Evolutionary conservation across 2,329 filamentous ascomycete genomes (phyloP).

Genomic region (Bipolaris oryzae): DNA sequence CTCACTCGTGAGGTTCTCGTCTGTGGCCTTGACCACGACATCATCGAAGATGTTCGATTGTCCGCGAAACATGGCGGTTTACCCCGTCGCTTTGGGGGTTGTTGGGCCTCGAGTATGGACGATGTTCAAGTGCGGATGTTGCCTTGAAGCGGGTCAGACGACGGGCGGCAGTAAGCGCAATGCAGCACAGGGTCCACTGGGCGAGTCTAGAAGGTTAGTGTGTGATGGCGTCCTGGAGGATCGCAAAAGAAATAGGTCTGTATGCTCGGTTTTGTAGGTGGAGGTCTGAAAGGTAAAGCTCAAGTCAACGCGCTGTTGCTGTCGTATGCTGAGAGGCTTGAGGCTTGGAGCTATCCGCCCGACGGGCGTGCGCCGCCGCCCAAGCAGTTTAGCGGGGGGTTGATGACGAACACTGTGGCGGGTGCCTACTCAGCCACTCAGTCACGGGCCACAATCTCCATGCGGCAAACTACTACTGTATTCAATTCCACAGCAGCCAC

Average conservation of each 20-base stretch:
- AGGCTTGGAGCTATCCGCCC: slow-evolving; percentile 30
- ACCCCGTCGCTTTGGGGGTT: slow-evolving; percentile 12
- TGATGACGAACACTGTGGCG: slow-evolving; percentile 28
- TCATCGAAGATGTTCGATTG: slow-evolving; percentile 74
- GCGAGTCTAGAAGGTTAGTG: neutral
- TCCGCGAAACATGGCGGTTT: slow-evolving; percentile 54
- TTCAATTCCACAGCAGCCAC: neutral
- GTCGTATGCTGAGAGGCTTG: slow-evolving; percentile 21
- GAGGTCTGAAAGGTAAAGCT: neutral
- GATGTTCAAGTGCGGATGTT: slow-evolving; percentile 6
- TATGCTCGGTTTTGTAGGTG: neutral
- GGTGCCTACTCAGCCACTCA: slow-evolving; percentile 20
- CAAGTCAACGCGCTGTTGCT: slow-evolving; percentile 15
- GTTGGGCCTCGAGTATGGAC: neutral
- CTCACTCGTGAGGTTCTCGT: slow-evolving; percentile 92
- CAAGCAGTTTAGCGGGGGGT: slow-evolving; percentile 15
- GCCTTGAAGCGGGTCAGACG: slow-evolving; percentile 9
- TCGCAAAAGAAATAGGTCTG: neutral
- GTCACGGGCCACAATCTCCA: neutral
- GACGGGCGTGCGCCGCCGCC: slow-evolving; percentile 7
- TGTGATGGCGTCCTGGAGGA: neutral
- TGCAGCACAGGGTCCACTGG: neutral
- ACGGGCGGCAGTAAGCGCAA: neutral
- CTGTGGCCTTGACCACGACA: slow-evolving; percentile 81
- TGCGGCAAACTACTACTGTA: neutral